Conservation (phyloP, 2,329 filamentous ascomycete species). For the Chalara sp. region DNA sequence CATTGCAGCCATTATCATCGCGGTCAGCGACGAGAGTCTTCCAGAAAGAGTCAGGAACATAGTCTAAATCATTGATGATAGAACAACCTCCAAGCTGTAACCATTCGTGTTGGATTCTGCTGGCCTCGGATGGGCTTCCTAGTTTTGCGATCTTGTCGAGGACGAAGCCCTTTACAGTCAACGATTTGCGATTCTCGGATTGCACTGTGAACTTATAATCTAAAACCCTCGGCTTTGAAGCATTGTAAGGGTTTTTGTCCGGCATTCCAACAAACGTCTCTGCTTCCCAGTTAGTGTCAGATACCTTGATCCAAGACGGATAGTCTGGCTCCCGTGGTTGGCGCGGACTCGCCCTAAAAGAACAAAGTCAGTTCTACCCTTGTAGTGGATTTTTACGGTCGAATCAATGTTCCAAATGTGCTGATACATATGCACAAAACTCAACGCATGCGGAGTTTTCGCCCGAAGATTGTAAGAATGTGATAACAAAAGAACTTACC, state of each 20-base stretch:
- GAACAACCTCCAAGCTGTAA: background rate
- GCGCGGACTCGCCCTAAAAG: too few relatives aligned
- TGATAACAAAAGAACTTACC: background rate
- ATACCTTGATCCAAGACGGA: too few relatives aligned
- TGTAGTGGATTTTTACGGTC: too few relatives aligned
- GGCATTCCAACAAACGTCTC: background rate
- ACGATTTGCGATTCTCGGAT: background rate
- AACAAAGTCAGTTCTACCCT: too few relatives aligned
- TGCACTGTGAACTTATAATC: background rate
- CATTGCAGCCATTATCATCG: constrained; percentile 2
- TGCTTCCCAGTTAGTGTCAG: background rate
- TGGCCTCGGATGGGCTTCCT: background rate
- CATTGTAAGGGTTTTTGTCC: background rate
- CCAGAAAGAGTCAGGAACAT: constrained; percentile 1
- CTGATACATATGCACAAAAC: too few relatives aligned
- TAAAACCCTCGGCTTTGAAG: background rate
- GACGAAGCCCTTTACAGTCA: background rate
- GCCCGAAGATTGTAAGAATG: too few relatives aligned
- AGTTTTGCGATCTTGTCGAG: background rate
- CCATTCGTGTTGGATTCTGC: background rate
- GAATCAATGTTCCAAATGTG: too few relatives aligned
- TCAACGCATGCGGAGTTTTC: too few relatives aligned
- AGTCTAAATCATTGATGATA: background rate
- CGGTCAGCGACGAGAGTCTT: constrained; percentile 12
- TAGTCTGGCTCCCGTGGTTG: too few relatives aligned